phyloP scores from a whole-genome alignment of 2,329 filamentous ascomycete genomes.

The Pezicula carpinea region DNA sequence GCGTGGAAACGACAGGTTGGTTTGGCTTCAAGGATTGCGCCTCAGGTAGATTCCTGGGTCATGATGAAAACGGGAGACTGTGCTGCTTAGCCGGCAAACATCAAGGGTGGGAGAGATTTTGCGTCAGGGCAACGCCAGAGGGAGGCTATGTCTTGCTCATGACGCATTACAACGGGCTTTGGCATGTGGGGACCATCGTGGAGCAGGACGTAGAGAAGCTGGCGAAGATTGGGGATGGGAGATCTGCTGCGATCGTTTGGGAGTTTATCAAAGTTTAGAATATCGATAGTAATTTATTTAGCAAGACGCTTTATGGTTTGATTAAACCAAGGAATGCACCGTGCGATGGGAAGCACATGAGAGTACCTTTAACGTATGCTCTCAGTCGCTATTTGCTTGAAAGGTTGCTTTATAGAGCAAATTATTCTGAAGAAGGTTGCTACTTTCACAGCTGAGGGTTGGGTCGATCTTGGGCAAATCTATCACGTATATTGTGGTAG shows the following conservation, averaged over 20 bases:
- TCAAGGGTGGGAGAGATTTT: conserved; percentile 17
- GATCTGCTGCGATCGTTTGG: conserved; percentile 11
- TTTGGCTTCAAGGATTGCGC: conserved; percentile 13
- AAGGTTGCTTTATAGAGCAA: too few relatives aligned
- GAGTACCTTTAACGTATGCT: too few relatives aligned
- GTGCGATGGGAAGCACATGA: too few relatives aligned
- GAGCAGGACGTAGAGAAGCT: conserved; percentile 11
- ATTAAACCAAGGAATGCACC: too few relatives aligned
- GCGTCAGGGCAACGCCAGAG: conserved; percentile 14
- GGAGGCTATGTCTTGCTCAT: conserved; percentile 17
- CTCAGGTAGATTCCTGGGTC: conserved; percentile 15
- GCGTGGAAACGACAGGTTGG: conserved; percentile 19
- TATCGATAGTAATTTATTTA: too few relatives aligned
- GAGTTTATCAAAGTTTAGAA: conserved; percentile 15
- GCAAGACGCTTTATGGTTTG: too few relatives aligned
- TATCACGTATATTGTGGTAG: too few relatives aligned
- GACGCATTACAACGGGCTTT: conserved; percentile 18
- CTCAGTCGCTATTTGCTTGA: too few relatives aligned
- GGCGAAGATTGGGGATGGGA: conserved; percentile 13
- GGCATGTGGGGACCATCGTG: conserved; percentile 11
- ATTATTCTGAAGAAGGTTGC: too few relatives aligned
- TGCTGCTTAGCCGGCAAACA: conserved; percentile 10
- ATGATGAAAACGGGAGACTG: conserved; percentile 10
- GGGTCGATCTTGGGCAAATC: too few relatives aligned
- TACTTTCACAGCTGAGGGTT: too few relatives aligned